A percentile compares a stretch with the other conserved stretches of the same genome.
Evolutionary conservation across 129 eudicot species (phyloP).

Genomic region (Flaveria robusta): DNA sequence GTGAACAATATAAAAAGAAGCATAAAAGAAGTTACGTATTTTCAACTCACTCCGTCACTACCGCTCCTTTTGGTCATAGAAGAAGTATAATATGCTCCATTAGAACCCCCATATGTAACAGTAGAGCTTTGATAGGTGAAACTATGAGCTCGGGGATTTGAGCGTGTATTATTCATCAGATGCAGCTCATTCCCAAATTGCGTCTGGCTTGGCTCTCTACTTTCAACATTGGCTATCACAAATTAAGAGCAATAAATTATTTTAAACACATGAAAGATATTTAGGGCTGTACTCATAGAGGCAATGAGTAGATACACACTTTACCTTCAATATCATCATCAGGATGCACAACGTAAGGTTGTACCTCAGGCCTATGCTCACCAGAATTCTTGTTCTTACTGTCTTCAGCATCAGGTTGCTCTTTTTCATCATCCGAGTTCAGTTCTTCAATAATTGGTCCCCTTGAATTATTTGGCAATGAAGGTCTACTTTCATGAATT

Average conservation of each 20-base stretch:
- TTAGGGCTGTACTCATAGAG: conserved; percentile 1
- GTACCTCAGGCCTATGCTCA: conserved; percentile 56
- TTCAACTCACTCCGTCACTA: conserved; percentile 92
- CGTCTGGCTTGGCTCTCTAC: conserved; percentile 49
- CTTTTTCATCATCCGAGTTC: conserved; percentile 78
- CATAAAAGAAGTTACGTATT: too few species aligned
- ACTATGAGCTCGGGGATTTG: conserved; percentile 55
- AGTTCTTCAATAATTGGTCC: conserved; percentile 87
- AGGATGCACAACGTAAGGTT: conserved; percentile 61
- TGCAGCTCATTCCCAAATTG: conserved; percentile 40
- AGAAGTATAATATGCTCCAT: conserved; percentile 71
- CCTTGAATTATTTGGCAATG: conserved; percentile 50
- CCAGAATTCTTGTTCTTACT: conserved; percentile 51
- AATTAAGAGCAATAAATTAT: neutral
- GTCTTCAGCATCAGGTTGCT: conserved; percentile 37
- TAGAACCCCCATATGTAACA: conserved; percentile 79
- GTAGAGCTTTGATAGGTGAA: conserved; percentile 75
- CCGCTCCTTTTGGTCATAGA: conserved; percentile 69
- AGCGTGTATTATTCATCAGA: conserved; percentile 30
- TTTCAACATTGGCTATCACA: conserved; percentile 34
- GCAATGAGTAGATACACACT: conserved; percentile 3
- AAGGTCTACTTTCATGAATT: conserved; percentile 47
- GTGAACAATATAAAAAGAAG: neutral
- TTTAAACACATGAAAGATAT: neutral
- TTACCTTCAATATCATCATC: conserved; percentile 70